Conservation (phyloP, 176 grass and related monocot genomes). For the Tuctoria greenei region DNA sequence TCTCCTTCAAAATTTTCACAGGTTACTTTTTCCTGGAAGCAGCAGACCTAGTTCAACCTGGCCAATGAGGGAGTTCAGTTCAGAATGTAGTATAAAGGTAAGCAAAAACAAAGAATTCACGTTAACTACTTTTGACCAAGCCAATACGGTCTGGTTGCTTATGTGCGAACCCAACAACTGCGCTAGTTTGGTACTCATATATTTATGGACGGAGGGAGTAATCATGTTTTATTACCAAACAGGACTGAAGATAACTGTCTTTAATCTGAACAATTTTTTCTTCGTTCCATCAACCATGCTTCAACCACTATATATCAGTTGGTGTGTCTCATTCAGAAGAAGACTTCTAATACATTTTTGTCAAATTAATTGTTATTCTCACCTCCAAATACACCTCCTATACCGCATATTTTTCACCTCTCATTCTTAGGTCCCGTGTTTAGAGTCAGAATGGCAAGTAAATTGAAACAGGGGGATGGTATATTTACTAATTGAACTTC, state of each 20-base stretch:
- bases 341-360: too few species aligned
- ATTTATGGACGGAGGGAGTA: too few species aligned
- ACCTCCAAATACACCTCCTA: too few species aligned
- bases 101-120: neutral
- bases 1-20: conserved; percentile 22
- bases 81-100: neutral
- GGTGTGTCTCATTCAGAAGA: conserved; percentile 4
- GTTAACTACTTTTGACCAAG: neutral
- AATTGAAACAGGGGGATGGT: too few species aligned
- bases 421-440: too few species aligned
- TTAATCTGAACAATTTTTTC: conserved; percentile 5
- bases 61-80: neutral
- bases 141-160: conserved; percentile 15
- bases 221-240: conserved; percentile 22
- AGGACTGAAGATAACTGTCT: conserved; percentile 3
- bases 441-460: too few species aligned
- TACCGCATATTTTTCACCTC: too few species aligned
- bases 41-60: conserved; percentile 24
- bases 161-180: conserved; percentile 23
- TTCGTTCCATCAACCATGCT: neutral
- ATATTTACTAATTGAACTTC: neutral
- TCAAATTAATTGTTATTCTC: too few species aligned
- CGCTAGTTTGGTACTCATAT: conserved; percentile 14
- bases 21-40: conserved; percentile 18
- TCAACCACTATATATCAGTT: neutral